Conservation (phyloP, 2,329 filamentous ascomycete genomes). For the Colletotrichum orbiculare region DNA sequence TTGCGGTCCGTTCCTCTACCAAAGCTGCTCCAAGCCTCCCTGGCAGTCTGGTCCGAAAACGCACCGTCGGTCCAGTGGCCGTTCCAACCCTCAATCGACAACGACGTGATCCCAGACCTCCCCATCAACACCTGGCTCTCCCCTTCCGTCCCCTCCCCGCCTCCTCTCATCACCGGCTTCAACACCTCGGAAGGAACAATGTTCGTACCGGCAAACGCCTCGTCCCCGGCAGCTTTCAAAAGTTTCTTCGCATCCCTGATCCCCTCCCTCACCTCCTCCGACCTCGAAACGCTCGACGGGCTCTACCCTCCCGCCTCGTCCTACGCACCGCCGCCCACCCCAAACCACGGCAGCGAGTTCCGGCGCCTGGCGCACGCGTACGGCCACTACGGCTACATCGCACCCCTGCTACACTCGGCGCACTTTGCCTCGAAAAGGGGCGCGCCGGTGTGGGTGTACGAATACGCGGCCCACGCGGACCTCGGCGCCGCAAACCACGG, state of each 20-base stretch:
- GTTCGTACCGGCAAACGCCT: constrained; percentile 66
- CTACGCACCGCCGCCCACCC: constrained; percentile 27
- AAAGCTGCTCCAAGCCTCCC: constrained; percentile 53
- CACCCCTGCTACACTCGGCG: constrained; percentile 71
- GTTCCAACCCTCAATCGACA: constrained; percentile 76
- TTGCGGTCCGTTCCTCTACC: constrained; percentile 58
- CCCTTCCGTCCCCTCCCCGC: constrained; percentile 64
- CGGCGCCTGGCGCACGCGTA: constrained; percentile 70
- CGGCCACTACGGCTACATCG: constrained; percentile 73
- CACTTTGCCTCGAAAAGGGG: constrained; percentile 51
- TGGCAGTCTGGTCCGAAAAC: constrained; percentile 56
- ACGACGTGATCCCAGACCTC: constrained; percentile 62
- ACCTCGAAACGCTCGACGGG: constrained; percentile 64
- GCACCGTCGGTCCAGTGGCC: constrained; percentile 64
- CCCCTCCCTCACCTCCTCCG: constrained; percentile 62
- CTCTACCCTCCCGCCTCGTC: constrained; percentile 66
- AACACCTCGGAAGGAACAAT: constrained; percentile 75
- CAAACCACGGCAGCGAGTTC: constrained; percentile 63
- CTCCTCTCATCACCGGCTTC: constrained; percentile 73
- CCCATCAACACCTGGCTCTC: constrained; percentile 70
- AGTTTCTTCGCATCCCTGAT: constrained; percentile 73
- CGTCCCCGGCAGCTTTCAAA: constrained; percentile 48
- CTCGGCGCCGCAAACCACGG: constrained; percentile 58
- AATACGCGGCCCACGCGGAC: constrained; percentile 63
- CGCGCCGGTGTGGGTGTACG: constrained; percentile 64